Percentiles rank a stretch among this genome's conserved stretches.
These are phyloP conservation scores for Phytophthora hibernalis DNA, from an alignment of 352 stramenopile genomes.

Conservation along the genomic window DNA sequence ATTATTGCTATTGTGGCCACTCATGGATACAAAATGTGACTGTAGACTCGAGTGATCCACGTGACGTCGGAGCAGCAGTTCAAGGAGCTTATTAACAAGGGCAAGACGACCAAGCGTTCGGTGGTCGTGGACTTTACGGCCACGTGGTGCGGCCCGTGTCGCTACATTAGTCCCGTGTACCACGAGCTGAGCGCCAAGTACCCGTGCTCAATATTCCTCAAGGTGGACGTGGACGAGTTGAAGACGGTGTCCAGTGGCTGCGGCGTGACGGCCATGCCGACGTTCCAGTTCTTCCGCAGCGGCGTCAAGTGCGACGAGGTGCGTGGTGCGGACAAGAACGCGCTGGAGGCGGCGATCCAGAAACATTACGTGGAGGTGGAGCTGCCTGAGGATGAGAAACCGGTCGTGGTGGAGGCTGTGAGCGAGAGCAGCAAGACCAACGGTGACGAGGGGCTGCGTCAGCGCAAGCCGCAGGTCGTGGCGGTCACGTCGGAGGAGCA, in stretches of 20 bases:
- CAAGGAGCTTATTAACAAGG: constrained; percentile 74
- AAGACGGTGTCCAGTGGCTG: constrained; percentile 52
- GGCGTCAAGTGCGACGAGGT: constrained; percentile 91
- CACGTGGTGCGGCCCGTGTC: constrained; percentile 90
- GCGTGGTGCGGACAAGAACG: constrained; percentile 78
- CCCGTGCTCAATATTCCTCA: constrained; percentile 86
- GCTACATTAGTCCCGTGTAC: constrained; percentile 85
- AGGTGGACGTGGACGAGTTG: constrained; percentile 91
- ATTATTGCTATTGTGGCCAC: not conserved
- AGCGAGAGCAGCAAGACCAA: constrained; percentile 5
- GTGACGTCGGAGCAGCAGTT: constrained; percentile 75
- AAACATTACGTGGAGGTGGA: constrained; percentile 86
- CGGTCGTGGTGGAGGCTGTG: constrained; percentile 23
- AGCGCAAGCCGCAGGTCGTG: constrained; percentile 62
- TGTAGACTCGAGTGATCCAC: constrained; percentile 73
- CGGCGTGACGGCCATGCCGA: constrained; percentile 93
- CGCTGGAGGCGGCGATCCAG: constrained; percentile 67
- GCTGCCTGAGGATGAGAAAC: constrained; percentile 69
- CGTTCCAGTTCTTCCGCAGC: constrained; percentile 96
- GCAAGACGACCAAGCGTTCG: constrained; percentile 71
- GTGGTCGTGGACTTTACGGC: constrained; percentile 91
- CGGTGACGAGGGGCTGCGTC: constrained; percentile 45
- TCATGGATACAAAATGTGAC: not conserved
- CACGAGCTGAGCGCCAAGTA: constrained; percentile 89
- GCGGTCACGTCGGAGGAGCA: constrained; percentile 60